Percentiles rank a stretch among this genome's conserved stretches.
These are phyloP conservation scores for Cucumis hystrix DNA, from an alignment of 306 rosid species.

Conservation along the genomic window DNA sequence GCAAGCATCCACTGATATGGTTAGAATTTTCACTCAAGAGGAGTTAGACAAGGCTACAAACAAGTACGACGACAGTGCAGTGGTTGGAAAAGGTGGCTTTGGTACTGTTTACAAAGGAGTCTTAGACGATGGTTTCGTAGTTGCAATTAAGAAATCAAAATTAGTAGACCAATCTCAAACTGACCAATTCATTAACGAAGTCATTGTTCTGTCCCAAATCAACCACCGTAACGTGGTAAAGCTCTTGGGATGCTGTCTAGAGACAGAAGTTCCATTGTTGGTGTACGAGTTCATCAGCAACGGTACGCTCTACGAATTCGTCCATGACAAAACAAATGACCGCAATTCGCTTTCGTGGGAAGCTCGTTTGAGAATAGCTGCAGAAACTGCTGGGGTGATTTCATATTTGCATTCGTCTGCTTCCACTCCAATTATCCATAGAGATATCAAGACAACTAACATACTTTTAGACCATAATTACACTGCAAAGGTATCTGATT, in stretches of 20 bases:
- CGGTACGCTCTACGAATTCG: constrained; percentile 19
- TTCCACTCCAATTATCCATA: constrained; percentile 29
- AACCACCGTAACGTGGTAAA: constrained; percentile 32
- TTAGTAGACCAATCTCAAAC: constrained; percentile 16
- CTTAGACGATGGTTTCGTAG: background rate
- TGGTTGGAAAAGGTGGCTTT: constrained; percentile 27
- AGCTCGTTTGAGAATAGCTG: constrained; percentile 18
- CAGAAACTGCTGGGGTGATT: constrained; percentile 30
- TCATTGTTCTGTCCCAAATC: constrained; percentile 29
- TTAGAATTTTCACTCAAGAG: constrained; percentile 11
- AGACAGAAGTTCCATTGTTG: constrained; percentile 25
- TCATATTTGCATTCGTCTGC: constrained; percentile 29
- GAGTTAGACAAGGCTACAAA: constrained; percentile 31
- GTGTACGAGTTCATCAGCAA: constrained; percentile 33
- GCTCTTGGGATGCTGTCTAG: constrained; percentile 40
- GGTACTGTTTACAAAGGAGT: constrained; percentile 25
- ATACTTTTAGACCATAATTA: constrained; percentile 20
- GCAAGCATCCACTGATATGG: background rate
- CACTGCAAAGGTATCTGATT: constrained; percentile 31
- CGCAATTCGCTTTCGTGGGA: constrained; percentile 16
- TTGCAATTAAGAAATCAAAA: constrained; percentile 35
- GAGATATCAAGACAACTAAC: constrained; percentile 34
- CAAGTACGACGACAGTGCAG: constrained; percentile 9
- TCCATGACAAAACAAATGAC: constrained; percentile 7
- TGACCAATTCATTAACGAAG: constrained; percentile 31